Percentiles rank a stretch among this genome's conserved stretches.
These are phyloP conservation scores for Pyrenochaeta sp. DNA, from an alignment of 2,329 filamentous ascomycete species.

Conservation along the genomic window DNA sequence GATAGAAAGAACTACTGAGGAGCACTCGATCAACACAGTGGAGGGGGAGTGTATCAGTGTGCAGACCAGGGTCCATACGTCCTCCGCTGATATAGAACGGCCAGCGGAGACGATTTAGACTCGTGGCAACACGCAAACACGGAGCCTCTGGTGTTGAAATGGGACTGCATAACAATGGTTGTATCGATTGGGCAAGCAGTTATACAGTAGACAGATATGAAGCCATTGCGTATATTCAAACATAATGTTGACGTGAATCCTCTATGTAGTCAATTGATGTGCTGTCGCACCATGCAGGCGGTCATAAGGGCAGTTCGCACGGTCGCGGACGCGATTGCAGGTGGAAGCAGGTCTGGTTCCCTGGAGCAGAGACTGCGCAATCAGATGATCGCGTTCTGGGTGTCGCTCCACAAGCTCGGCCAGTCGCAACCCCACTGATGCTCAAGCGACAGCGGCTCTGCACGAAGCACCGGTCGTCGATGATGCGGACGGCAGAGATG, in stretches of 20 bases:
- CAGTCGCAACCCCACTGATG: conserved; percentile 20
- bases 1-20: background rate
- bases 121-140: too few relatives aligned
- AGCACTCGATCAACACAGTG: background rate
- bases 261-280: too few relatives aligned
- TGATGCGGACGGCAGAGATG: conserved; percentile 19
- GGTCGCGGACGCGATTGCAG: conserved; percentile 5
- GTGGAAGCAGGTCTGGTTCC: background rate
- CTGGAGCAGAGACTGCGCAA: background rate
- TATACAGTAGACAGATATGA: too few relatives aligned
- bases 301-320: conserved; percentile 14
- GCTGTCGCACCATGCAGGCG: conserved; percentile 10
- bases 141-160: too few relatives aligned
- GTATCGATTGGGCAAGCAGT: too few relatives aligned
- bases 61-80: background rate
- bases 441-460: conserved; percentile 19
- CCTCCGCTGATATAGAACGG: background rate
- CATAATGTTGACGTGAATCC: too few relatives aligned
- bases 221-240: too few relatives aligned
- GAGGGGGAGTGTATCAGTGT: background rate
- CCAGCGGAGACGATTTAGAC: background rate
- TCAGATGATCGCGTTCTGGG: conserved; percentile 16
- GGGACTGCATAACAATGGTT: too few relatives aligned
- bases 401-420: conserved; percentile 23
- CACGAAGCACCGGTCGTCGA: conserved; percentile 20